phyloP scores from a whole-genome alignment of 495 filamentous ascomycete genomes.

The Xylaria cubensis region DNA sequence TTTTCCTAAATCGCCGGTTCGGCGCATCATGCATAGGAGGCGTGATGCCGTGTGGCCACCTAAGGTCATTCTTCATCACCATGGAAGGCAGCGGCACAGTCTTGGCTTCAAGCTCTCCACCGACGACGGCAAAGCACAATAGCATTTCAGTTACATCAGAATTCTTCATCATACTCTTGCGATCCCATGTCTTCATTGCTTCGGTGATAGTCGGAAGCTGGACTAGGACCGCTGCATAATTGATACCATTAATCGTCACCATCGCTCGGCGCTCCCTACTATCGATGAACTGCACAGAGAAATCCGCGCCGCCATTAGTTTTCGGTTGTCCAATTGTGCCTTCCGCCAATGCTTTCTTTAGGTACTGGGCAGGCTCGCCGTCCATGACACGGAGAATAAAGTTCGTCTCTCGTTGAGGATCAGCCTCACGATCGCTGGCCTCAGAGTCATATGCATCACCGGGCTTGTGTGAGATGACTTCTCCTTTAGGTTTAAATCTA shows the following conservation, averaged over 20 bases:
- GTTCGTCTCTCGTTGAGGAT: slow-evolving; percentile 86
- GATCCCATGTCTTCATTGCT: slow-evolving; percentile 96
- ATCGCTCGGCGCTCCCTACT: slow-evolving; percentile 75
- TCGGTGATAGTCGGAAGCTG: slow-evolving; percentile 93
- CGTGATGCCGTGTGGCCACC: slow-evolving; percentile 91
- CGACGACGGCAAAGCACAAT: slow-evolving; percentile 73
- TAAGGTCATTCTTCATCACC: slow-evolving; percentile 66
- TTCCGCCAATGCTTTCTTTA: slow-evolving; percentile 73
- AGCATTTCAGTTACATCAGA: slow-evolving; percentile 97
- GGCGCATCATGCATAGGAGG: slow-evolving; percentile 88
- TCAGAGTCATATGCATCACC: slow-evolving; percentile 98
- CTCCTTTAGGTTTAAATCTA: slow-evolving; percentile 63
- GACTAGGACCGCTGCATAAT: slow-evolving; percentile 82
- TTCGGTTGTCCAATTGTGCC: slow-evolving; percentile 71
- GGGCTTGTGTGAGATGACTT: slow-evolving; percentile 65
- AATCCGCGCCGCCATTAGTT: slow-evolving; percentile 68
- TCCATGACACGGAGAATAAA: slow-evolving; percentile 89
- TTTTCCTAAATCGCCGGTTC: slow-evolving; percentile 84
- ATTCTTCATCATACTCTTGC: slow-evolving; percentile 88
- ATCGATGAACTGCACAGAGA: slow-evolving; percentile 80
- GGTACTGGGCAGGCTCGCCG: slow-evolving; percentile 81
- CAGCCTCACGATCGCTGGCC: slow-evolving; percentile 84
- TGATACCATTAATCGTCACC: slow-evolving; percentile 69
- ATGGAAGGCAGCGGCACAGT: slow-evolving; percentile 67
- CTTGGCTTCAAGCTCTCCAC: slow-evolving; percentile 77